Percentiles rank a stretch among this genome's conserved stretches.
These are phyloP conservation scores for Endotrypanum monterogeii DNA, from an alignment of 208 protist species.

Conservation along the genomic window DNA sequence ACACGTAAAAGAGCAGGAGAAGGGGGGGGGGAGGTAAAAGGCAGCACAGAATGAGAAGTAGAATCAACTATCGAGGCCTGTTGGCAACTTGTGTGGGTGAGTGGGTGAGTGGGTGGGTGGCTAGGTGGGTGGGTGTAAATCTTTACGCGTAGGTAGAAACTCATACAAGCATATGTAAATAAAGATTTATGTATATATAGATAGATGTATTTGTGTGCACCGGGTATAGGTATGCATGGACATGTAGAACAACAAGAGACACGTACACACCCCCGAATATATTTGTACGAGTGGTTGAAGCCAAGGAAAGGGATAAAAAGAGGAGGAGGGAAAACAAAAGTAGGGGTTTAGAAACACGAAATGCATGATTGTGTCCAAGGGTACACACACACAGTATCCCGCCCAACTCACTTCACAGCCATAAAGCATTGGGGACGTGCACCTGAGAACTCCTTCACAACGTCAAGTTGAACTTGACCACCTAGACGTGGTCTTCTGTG, in stretches of 20 bases:
- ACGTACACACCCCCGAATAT: too few relatives aligned
- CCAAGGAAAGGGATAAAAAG: not conserved
- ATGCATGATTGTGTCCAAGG: not conserved
- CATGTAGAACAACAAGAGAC: not conserved
- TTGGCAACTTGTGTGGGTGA: too few relatives aligned
- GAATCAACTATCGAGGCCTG: not conserved
- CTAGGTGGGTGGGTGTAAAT: too few relatives aligned
- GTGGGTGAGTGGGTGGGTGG: too few relatives aligned
- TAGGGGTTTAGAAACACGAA: not conserved
- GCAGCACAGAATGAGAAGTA: slow-evolving; percentile 4
- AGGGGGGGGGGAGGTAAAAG: not conserved
- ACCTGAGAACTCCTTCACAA: too few relatives aligned
- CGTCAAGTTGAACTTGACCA: not conserved
- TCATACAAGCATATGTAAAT: not conserved
- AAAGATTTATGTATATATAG: not conserved
- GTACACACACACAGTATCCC: too few relatives aligned
- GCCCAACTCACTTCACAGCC: not conserved
- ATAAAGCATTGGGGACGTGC: not conserved
- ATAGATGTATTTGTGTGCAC: not conserved
- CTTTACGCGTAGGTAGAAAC: too few relatives aligned
- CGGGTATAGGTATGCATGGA: not conserved
- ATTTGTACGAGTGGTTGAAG: not conserved
- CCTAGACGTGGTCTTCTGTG: not conserved
- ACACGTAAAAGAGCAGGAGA: not conserved
- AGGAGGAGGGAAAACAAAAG: not conserved